Conservation (phyloP, 2,329 filamentous ascomycete genomes). For the Mycosphaerella arachidis region DNA sequence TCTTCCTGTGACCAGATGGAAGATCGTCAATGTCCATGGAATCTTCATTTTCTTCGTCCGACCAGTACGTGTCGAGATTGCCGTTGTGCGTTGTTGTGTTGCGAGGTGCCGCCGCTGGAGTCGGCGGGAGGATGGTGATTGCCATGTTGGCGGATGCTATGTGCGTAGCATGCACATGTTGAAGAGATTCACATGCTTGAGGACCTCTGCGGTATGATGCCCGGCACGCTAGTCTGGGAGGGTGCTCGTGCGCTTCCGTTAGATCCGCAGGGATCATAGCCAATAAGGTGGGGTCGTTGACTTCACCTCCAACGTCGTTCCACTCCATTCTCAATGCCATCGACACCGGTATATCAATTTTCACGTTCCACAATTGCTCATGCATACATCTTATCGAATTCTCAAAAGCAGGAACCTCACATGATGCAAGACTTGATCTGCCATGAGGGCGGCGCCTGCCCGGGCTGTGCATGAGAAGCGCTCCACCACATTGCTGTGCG, state of each 20-base stretch:
- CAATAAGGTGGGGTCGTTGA: not conserved
- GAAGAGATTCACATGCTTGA: not conserved
- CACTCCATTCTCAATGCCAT: no score
- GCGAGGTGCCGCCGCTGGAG: constrained; percentile 34
- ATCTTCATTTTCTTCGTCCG: constrained; percentile 32
- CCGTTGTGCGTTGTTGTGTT: constrained; percentile 2
- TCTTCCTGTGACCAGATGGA: constrained; percentile 38
- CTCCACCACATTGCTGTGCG: no score
- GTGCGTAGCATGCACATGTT: not conserved
- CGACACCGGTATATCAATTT: no score
- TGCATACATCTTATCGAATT: no score
- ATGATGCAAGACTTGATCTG: no score
- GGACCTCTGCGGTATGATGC: not conserved
- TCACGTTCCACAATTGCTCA: no score
- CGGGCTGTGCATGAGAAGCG: no score
- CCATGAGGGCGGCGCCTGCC: no score
- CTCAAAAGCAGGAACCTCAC: no score
- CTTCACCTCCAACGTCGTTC: not conserved
- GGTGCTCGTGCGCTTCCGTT: not conserved
- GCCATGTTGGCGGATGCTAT: constrained; percentile 44
- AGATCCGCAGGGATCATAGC: not conserved
- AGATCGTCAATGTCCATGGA: constrained; percentile 48
- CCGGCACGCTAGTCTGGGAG: not conserved
- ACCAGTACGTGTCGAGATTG: constrained; percentile 24
- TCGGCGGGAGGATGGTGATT: constrained; percentile 56